Evolutionary conservation across 495 filamentous ascomycete species (phyloP), one percentile per base, ranked within the genome.

Genomic region (Neurospora cerealis): DNA sequence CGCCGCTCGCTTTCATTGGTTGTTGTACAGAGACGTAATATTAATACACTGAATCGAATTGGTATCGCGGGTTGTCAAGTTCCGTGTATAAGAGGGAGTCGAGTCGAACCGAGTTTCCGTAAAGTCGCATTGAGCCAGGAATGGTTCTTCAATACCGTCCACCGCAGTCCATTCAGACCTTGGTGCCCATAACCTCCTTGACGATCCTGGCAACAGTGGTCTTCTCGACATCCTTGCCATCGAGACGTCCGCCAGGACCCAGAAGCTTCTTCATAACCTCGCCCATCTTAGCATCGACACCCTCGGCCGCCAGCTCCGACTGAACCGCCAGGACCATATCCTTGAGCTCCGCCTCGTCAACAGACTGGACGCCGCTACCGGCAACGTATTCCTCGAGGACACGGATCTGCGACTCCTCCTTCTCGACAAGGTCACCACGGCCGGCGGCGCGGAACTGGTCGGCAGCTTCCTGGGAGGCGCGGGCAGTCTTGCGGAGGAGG

Each of bases 351-450:
- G 80, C 84, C 48, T 82, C 77, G 9, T 78, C 74, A 9, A 88
- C 36, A 4, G 77, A 79, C 76, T 82, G 75, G 15, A 89, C 79
- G 48, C 83, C 81, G 72, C 84, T 85, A n/a, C 73, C 74, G 2
- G 75, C 74, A 2, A 84, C 77, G 76, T 89, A 90, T 72, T 84
- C 84, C 28, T 85, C 81, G 42, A 88, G 73, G 9, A 90, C 81
- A 28, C 69, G 75, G 17, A 83, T 75, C 76, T 88, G 86, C 6
- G 78, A 77, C 36, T 84, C 79, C 79, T 90, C 89, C 77, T 88
- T 88, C 48, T 85, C 85, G 15, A 78, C 86, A 19, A 91, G 79
- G 76, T 91, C 89, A 24, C 83, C 79, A 39, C 89, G 84, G 0
- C 84, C 86, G 0, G 86, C 88, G 0, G 73, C 74, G 5, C 77